Base-by-base conservation (phyloP, 345 rosid genomes). In the Eucalyptus fibrosa region DNA sequence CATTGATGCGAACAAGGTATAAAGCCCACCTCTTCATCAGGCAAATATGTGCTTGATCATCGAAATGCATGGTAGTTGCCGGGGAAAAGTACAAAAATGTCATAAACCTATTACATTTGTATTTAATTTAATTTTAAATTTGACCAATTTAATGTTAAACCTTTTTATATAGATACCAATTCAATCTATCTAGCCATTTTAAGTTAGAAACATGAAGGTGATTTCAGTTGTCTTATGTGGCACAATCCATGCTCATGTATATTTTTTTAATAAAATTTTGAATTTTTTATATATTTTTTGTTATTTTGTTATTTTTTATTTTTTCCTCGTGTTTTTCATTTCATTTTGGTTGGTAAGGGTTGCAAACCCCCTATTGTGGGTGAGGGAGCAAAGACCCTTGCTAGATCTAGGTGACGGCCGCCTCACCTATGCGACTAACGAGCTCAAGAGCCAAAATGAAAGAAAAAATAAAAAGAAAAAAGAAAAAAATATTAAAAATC, bases 341-440 rank as follows among this genome's bases (percentile, higher is more conserved):
- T 53, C 59, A 53, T 53, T 53, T 53, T 53, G 26, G 11, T 8
- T 21, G 59, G 11, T 53, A 53, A 53, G 26, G 24, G 5, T 53
- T 0, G 1, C 0, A 1, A 53, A 21, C 26, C 59, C 10, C 2
- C 5, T 1, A 8, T 0, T 0, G 1, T 53, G 59, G 59, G 59
- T 21, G 59, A 53, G 59, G 59, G 26, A 53, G 26, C 11, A 53
- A 21, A 53, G 59, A 11, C 26, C 59, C 59, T 53, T 21, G 59
- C 11, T 0, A 8, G 4, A 53, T 53, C 11, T 53, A 21, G 59
- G 26, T 1, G 1, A 53, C 5, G 2, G 11, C 11, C 0, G 1
- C 26, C 59, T 53, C 59, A 53, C 26, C 1, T 1, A 2, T 1
- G 5, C 1, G 11, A 53, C 1, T 4, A 0, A 53, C 1, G 2